phyloP scores from a whole-genome alignment of 108 stramenopile genomes.

The Conticribra weissflogii region DNA sequence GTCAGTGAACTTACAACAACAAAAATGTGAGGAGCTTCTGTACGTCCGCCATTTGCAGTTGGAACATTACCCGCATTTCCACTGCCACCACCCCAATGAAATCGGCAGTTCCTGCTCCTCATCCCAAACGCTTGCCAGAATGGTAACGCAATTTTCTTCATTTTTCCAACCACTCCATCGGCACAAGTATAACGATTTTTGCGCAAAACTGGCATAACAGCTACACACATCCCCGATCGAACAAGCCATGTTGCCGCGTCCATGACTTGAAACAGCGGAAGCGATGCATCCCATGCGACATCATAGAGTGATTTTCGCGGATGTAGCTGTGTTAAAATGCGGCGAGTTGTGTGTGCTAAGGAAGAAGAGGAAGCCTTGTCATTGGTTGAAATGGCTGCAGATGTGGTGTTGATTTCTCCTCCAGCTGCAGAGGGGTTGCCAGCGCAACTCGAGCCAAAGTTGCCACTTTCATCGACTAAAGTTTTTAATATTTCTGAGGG shows the following conservation, averaged over 20 bases:
- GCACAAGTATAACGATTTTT: constrained; percentile 56
- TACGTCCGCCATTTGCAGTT: constrained; percentile 16
- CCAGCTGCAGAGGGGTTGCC: not conserved
- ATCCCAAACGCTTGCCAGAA: constrained; percentile 72
- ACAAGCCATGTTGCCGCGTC: constrained; percentile 70
- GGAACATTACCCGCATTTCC: constrained; percentile 29
- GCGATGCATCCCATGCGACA: constrained; percentile 68
- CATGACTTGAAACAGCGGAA: constrained; percentile 63
- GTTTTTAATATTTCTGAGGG: constrained; percentile 63
- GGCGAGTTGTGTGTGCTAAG: constrained; percentile 36
- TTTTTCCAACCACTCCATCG: constrained; percentile 45
- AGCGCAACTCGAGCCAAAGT: not conserved
- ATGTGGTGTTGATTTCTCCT: constrained; percentile 14
- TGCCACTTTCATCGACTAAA: constrained; percentile 26
- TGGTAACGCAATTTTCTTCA: constrained; percentile 55
- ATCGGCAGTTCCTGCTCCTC: constrained; percentile 27
- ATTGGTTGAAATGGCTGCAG: not conserved
- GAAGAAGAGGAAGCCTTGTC: constrained; percentile 37
- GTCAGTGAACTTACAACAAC: constrained; percentile 43
- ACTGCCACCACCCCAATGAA: constrained; percentile 43
- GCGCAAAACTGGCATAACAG: constrained; percentile 58
- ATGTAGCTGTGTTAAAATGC: constrained; percentile 60
- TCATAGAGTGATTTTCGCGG: constrained; percentile 72
- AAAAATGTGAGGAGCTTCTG: constrained; percentile 38
- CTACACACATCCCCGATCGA: constrained; percentile 53